Conservation (phyloP, 2,329 filamentous ascomycete genomes). For the Curvularia eragrostidis region DNA sequence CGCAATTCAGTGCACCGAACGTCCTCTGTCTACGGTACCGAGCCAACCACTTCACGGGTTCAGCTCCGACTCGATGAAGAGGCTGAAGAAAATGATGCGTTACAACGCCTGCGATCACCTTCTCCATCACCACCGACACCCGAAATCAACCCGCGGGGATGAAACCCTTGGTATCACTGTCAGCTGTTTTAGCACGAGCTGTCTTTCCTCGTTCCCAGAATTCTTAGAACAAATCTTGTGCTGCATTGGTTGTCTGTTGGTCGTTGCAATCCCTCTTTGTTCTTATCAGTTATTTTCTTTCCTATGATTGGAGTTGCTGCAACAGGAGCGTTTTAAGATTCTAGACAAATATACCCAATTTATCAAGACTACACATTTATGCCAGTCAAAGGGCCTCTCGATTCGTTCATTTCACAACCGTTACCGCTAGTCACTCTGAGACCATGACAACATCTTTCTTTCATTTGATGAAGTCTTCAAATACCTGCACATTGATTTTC, state of each 20-base stretch:
- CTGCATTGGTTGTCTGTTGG: background rate
- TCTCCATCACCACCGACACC: background rate
- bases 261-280: background rate
- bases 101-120: background rate
- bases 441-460: too few species aligned
- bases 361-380: background rate
- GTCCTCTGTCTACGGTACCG: slow-evolving; percentile 6
- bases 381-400: background rate
- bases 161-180: background rate
- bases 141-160: background rate
- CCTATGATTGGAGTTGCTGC: background rate
- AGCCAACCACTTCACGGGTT: slow-evolving; percentile 1
- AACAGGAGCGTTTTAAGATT: background rate
- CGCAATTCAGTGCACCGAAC: background rate
- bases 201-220: background rate
- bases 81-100: background rate
- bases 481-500: too few species aligned
- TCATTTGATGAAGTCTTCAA: too few species aligned
- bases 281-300: background rate
- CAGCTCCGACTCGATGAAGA: slow-evolving; percentile 5
- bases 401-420: background rate
- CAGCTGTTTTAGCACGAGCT: background rate
- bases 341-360: background rate
- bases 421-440: too few species aligned
- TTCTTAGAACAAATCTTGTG: background rate